Conservation (phyloP, 176 grass and related monocot species). For the Urochloa ruziziensis region DNA sequence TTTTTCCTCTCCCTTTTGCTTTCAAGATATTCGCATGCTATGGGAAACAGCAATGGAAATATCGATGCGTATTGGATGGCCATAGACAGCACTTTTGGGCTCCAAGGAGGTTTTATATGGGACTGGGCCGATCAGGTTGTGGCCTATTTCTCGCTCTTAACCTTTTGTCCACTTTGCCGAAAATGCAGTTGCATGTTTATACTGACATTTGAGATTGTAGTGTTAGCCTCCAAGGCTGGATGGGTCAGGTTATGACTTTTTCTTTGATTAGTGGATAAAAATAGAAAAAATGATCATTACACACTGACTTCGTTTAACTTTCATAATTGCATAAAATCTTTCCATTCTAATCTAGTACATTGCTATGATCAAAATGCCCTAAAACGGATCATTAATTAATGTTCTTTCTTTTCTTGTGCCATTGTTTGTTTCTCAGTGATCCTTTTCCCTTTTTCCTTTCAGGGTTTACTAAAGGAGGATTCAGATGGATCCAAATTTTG, state of each 20-base stretch:
- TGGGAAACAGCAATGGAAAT: slow-evolving; percentile 99
- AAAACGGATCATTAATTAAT: not conserved
- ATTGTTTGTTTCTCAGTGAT: not conserved
- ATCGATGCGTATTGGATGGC: slow-evolving; percentile 86
- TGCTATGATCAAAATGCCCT: not conserved
- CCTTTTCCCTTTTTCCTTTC: slow-evolving; percentile 3
- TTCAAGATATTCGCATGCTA: slow-evolving; percentile 95
- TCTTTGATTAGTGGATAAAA: not conserved
- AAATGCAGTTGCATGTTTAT: slow-evolving; percentile 6
- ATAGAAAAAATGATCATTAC: not conserved
- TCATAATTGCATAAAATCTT: not conserved
- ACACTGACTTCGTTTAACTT: not conserved
- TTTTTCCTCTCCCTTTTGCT: not conserved
- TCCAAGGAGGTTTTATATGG: slow-evolving; percentile 99
- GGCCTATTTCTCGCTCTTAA: not conserved
- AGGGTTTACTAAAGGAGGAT: slow-evolving; percentile 80
- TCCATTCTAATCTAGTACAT: not conserved
- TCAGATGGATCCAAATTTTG: slow-evolving; percentile 72
- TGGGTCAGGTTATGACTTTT: not conserved
- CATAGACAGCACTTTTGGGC: slow-evolving; percentile 83
- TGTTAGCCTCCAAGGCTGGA: not conserved
- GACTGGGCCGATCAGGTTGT: slow-evolving; percentile 95
- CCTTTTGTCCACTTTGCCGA: not conserved
- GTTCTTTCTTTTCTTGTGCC: not conserved
- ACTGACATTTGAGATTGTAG: not conserved